phyloP scores from a whole-genome alignment of 2,329 filamentous ascomycete genomes.

The Monosporascus sp. region DNA sequence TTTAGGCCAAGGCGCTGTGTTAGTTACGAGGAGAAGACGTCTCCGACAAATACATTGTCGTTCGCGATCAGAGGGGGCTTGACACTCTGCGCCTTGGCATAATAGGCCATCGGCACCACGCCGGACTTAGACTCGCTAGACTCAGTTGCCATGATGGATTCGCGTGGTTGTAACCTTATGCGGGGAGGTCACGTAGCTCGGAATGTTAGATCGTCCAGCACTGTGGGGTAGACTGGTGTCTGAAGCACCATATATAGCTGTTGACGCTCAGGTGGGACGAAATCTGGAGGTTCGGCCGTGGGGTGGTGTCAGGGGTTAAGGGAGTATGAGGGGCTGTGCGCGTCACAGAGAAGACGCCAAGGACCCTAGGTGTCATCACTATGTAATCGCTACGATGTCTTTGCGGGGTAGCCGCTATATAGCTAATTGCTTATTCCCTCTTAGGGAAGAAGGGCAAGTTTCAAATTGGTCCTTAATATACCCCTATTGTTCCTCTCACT shows the following conservation, averaged over 20 bases:
- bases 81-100: conserved; percentile 54
- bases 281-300: not conserved
- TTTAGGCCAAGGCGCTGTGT: not conserved
- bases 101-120: conserved; percentile 33
- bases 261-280: not conserved
- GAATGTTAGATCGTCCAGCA: not conserved
- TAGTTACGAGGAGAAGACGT: conserved; percentile 49
- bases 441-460: too few relatives aligned
- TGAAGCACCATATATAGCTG: not conserved
- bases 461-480: too few relatives aligned
- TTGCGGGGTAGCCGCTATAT: too few relatives aligned
- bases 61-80: conserved; percentile 62
- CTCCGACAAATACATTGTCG: conserved; percentile 59
- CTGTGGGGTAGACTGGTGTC: not conserved
- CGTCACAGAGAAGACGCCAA: too few relatives aligned
- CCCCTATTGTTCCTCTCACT: too few relatives aligned
- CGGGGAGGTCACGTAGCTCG: not conserved
- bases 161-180: too few relatives aligned
- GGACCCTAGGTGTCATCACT: too few relatives aligned
- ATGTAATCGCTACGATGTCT: too few relatives aligned
- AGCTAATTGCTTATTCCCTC: too few relatives aligned
- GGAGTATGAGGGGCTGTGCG: too few relatives aligned
- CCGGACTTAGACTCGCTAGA: not conserved
- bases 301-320: too few relatives aligned
- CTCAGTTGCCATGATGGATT: too few relatives aligned